These are phyloP conservation scores for Acorus gramineus DNA, from an alignment of 106 monocot genomes.

Conservation along the genomic window DNA sequence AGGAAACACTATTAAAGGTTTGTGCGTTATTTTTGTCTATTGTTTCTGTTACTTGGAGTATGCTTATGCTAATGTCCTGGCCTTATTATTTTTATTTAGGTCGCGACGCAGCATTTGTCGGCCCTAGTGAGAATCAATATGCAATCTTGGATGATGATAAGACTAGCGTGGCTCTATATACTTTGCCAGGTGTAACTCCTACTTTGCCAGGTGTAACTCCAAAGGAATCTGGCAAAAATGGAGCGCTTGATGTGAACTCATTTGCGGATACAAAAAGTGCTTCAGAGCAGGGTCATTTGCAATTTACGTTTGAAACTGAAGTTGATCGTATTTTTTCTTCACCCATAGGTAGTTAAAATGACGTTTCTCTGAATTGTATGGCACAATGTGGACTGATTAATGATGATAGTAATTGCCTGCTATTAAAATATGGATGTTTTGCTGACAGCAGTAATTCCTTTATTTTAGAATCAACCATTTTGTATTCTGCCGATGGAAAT, in stretches of 20 bases:
- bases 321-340: slow-evolving; percentile 88
- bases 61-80: not conserved
- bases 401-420: no score
- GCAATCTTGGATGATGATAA: slow-evolving; percentile 92
- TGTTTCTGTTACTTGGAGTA: not conserved
- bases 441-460: not conserved
- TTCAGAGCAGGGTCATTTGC: slow-evolving; percentile 41
- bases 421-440: no score
- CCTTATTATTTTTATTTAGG: slow-evolving; percentile 33
- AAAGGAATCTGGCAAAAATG: slow-evolving; percentile 41
- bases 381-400: no score
- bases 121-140: slow-evolving; percentile 79
- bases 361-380: not conserved
- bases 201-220: not conserved
- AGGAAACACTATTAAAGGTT: slow-evolving; percentile 82
- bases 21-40: not conserved
- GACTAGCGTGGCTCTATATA: slow-evolving; percentile 52
- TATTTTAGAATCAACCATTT: slow-evolving; percentile 73
- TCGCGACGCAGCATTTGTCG: slow-evolving; percentile 80
- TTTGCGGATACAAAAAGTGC: slow-evolving; percentile 45
- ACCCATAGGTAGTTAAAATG: slow-evolving; percentile 54
- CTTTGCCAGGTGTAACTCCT: slow-evolving; percentile 18
- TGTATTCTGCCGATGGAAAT: slow-evolving; percentile 81
- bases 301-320: slow-evolving; percentile 71
- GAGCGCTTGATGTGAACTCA: slow-evolving; percentile 68